Base-by-base conservation (phyloP, 1,284 basidiomycete species). In the Tausonia pullulans region DNA sequence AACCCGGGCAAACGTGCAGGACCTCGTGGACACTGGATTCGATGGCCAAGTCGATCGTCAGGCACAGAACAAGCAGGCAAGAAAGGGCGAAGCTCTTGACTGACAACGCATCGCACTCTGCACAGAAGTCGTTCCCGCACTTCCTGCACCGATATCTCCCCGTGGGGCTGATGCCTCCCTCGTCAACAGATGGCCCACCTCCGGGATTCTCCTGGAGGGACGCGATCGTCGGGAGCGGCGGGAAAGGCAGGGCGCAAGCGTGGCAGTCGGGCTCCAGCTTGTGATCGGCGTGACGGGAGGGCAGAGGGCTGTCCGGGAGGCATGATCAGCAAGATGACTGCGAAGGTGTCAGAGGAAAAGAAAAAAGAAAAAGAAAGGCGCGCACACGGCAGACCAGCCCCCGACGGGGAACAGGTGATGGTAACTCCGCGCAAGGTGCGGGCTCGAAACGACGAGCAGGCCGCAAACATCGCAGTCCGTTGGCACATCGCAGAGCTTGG, bases 391-490 rank as follows among this genome's bases (percentile, higher is more conserved):
- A 67, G 81, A 76, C 75, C 87, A 95, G 8, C 86, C 80, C 71
- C 85, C 85, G 41, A 94, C 92, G 0, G 93, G 92, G 73, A 96
- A 96, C 49, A 96, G 75, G 74, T 95, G 93, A 71, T 94, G 89
- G 75, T 95, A 96, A 72, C 92, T 96, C 69, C 95, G 81, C 39
- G 95, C 95, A 58, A 99, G 81, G 78, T 98, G 96, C 5, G 96
- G 95, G 63, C 90, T 91, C 78, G 90, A 94, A 68, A 99, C 95
- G 68, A 98, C 90, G 84, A 98, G 97, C 69, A 99, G 80, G 2
- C 92, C 91, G 72, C 95, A 98, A 44, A 98, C 87, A 71, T 95
- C 89, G 74, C 95, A 99, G 74, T 98, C 96, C 5, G 95, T 98
- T 50, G 95, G 95, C 2, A 98, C 92, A 72, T 98, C 94, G 80